These are phyloP conservation scores for Lactarius sanguifluus DNA, from an alignment of 768 basidiomycete species.

Conservation along the genomic window DNA sequence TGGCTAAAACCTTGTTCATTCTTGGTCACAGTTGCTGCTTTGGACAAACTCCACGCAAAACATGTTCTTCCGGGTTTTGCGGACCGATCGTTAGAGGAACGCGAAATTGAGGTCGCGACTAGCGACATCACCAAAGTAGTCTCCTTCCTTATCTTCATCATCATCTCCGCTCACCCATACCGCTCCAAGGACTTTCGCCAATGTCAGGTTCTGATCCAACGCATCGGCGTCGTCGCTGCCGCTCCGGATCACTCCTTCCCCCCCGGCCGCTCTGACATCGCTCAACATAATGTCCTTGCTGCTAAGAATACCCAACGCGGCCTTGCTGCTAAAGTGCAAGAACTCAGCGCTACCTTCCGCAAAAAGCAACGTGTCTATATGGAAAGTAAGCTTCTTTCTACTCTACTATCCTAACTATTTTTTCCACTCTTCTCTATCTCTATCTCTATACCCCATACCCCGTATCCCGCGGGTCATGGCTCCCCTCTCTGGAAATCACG, in stretches of 20 bases:
- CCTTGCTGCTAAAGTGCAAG: constrained; percentile 94
- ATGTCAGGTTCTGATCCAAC: constrained; percentile 63
- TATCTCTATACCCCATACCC: constrained; percentile 24
- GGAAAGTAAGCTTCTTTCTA: constrained; percentile 72
- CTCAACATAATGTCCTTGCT: constrained; percentile 56
- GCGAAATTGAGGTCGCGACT: constrained; percentile 86
- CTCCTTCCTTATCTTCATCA: constrained; percentile 16
- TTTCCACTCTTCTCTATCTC: constrained; percentile 10
- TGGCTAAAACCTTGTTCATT: constrained; percentile 29
- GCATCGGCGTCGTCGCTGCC: constrained; percentile 50
- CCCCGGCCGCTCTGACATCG: constrained; percentile 46
- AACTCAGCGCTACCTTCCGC: constrained; percentile 85
- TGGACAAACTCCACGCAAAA: constrained; percentile 96
- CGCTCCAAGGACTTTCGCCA: constrained; percentile 40
- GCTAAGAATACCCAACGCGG: constrained; percentile 95
- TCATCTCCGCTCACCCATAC: constrained; percentile 17
- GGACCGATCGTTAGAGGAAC: constrained; percentile 91
- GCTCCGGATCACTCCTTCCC: constrained; percentile 62
- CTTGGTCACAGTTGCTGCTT: constrained; percentile 61
- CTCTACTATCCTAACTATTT: constrained; percentile 13
- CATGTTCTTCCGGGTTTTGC: constrained; percentile 95
- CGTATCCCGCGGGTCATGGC: constrained; percentile 22
- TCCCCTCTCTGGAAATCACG: constrained; percentile 3
- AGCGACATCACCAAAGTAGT: constrained; percentile 82
- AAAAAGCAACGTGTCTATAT: constrained; percentile 99